Evolutionary conservation across 2,329 filamentous ascomycete species (phyloP), one percentile per base, ranked within the genome.

Genomic region (Metarhizium robertsii): DNA sequence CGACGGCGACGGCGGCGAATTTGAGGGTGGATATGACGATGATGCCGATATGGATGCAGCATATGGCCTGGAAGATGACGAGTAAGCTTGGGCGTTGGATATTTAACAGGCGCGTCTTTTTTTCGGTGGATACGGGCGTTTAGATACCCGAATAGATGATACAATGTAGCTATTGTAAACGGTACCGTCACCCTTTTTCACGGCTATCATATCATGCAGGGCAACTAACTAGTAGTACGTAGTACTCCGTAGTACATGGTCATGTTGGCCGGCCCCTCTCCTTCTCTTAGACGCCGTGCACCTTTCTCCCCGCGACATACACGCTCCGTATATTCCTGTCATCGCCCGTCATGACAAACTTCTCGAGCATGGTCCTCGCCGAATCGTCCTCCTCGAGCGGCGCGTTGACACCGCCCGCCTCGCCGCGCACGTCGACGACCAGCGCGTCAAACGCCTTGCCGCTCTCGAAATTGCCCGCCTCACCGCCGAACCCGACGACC

Each of bases 291-390:
- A 32, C 40, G 29, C 57, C 52, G 54, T 65, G 60, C 6, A 68
- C 65, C 50, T 57, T 57, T 30, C 69, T 65, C 1, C 81, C 81
- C 6, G 66, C 62, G 0, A 85, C 78, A 66, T 73, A 85, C 0
- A 85, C 83, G 20, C 72, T 64, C 0, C 65, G 62, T 53, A 85
- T 81, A 59, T 85, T 85, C 4, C 83, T 71, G 62, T 86, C 83
- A 63, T 86, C 83, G 0, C 80, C 83, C 2, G 81, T 85, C 80
- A 85, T 84, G 34, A 86, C 61, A 57, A 83, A 86, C 69, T 85
- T 86, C 55, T 85, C 80, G 57, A 85, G 79, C 18, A 83, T 68
- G 0, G 69, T 75, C 50, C 66, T 63, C 0, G 69, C 45, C 0
- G 67, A 67, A 52, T 85, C 81, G 0, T 67, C 69, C 0, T 79